Base-by-base conservation (phyloP, 164 flowering plant species). In the Umbellularia californica region DNA sequence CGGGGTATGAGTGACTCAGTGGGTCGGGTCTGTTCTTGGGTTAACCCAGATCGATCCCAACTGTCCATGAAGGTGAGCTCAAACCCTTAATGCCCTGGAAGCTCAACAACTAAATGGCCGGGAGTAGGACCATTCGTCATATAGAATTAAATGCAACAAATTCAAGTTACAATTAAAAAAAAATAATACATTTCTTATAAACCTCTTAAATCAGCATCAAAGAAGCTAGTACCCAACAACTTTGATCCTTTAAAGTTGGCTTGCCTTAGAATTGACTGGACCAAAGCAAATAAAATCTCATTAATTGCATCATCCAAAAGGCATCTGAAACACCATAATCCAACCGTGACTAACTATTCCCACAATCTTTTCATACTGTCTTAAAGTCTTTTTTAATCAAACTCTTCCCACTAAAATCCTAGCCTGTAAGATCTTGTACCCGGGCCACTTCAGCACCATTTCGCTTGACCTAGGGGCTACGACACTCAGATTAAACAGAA, bases 141-240 rank as follows among this genome's bases (percentile, higher is more conserved):
- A 55, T 55, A 55, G 4, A 15, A 55, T 19, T 13, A 13, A 15
- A 55, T 55, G 60, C 30, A 14, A 55, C 19, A 55, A 55, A 55
- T 55, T 55, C 20, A 14, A 14, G 60, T 55, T 14, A 55, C 19
- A 55, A 17, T 17, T 14, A 30, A 62, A 24, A 12, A 70, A 35
- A 35, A 35, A 5, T 5, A 7, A 5, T 33, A 33, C 41, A 33
- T 33, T 33, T 33, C 41, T 33, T 33, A 5, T 5, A 33, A 63
- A 90, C 99, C 97, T 85, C 97, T 95, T 77, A 95, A 85, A 90
- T 95, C 99, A 67, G 98, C 97, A 87, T 95, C 97, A 70, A 95
- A 95, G 84, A 95, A 95, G 88, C 99, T 95, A 55, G 98, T 97
- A 65, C 99, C 98, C 5, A 92, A 25, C 70, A 95, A 81, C 50